phyloP scores from a whole-genome alignment of 73 alveolate species.

The Urostyla sp. region DNA sequence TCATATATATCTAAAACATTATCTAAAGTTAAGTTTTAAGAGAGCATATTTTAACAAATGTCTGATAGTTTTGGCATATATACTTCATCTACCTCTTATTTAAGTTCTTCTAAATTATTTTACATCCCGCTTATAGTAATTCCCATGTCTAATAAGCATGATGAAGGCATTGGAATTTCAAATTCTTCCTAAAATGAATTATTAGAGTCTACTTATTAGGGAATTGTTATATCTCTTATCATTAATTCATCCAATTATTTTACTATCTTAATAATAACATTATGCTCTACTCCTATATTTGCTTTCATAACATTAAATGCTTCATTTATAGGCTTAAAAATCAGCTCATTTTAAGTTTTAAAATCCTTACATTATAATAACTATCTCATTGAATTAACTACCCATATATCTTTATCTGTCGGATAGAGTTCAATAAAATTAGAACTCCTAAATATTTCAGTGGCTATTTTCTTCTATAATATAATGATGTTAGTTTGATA shows the following conservation, averaged over 20 bases:
- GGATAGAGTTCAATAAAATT: conserved; percentile 58
- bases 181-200: conserved; percentile 10
- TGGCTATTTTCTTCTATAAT: conserved; percentile 39
- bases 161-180: conserved; percentile 49
- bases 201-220: neutral
- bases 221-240: conserved; percentile 32
- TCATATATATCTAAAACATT: conserved; percentile 39
- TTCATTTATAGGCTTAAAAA: conserved; percentile 53
- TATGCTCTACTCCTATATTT: conserved; percentile 30
- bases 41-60: conserved; percentile 12
- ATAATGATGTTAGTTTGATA: neutral
- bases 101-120: neutral
- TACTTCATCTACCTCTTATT: neutral
- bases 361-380: conserved; percentile 45
- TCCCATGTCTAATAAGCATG: conserved; percentile 39
- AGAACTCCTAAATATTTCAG: conserved; percentile 27
- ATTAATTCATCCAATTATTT: conserved; percentile 54
- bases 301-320: conserved; percentile 55
- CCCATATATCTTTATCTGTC: conserved; percentile 53
- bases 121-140: conserved; percentile 5
- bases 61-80: conserved; percentile 50
- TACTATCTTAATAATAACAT: conserved; percentile 48
- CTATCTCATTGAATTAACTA: conserved; percentile 54
- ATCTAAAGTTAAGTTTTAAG: conserved; percentile 38
- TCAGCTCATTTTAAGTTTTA: conserved; percentile 2